phyloP scores from a whole-genome alignment of 305 asterid genomes.

The Plantago lanceolata region DNA sequence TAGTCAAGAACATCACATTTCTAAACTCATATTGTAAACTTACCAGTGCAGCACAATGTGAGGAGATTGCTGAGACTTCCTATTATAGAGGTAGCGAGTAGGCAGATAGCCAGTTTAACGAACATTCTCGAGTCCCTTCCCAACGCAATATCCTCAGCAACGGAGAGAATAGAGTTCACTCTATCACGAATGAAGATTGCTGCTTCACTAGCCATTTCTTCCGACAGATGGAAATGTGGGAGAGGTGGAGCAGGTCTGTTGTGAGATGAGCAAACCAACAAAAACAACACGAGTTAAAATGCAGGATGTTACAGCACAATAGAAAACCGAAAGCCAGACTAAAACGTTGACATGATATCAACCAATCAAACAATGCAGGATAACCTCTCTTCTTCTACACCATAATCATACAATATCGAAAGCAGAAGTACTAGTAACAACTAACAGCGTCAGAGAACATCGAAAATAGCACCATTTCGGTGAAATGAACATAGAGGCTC shows the following conservation, averaged over 20 bases:
- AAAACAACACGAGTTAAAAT: not conserved
- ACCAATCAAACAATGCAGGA: too few species aligned
- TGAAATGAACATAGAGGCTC: too few species aligned
- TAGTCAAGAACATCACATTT: not conserved
- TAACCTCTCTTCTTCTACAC: too few species aligned
- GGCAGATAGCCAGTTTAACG: slow-evolving; percentile 43
- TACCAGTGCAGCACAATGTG: slow-evolving; percentile 57
- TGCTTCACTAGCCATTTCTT: slow-evolving; percentile 52
- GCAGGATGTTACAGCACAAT: not conserved
- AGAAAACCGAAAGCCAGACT: not conserved
- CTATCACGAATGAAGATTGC: slow-evolving; percentile 38
- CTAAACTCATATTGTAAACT: slow-evolving; percentile 25
- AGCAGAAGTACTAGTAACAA: too few species aligned
- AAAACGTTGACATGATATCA: not conserved
- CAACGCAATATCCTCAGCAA: slow-evolving; percentile 52
- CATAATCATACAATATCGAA: too few species aligned
- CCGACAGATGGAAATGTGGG: slow-evolving; percentile 67
- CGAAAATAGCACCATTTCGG: too few species aligned
- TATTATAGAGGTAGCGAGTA: slow-evolving; percentile 37
- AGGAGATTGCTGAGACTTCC: slow-evolving; percentile 52
- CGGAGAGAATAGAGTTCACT: slow-evolving; percentile 43
- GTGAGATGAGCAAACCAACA: slow-evolving; percentile 15
- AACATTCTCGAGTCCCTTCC: slow-evolving; percentile 64
- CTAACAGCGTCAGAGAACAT: too few species aligned
- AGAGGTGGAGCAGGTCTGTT: slow-evolving; percentile 81